phyloP scores from a whole-genome alignment of 495 filamentous ascomycete genomes.

The Penicillium arizonense region DNA sequence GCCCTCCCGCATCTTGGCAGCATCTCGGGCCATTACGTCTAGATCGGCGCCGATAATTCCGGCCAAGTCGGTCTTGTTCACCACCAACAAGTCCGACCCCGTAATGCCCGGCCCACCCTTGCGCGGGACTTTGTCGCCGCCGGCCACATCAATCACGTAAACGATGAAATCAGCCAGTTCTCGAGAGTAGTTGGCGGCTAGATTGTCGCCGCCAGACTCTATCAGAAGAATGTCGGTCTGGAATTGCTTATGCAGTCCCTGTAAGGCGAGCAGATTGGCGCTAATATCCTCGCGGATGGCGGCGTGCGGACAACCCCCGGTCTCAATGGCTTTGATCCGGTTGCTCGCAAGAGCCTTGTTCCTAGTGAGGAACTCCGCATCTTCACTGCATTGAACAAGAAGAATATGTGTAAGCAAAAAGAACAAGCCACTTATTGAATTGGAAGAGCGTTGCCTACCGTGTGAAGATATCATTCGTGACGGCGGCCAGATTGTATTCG shows the following conservation, averaged over 20 bases:
- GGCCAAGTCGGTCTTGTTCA: too few relatives aligned
- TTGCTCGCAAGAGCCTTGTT: too few relatives aligned
- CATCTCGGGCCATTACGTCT: too few relatives aligned
- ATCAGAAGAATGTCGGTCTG: constrained; percentile 77
- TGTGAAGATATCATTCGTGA: too few relatives aligned
- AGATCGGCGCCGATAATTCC: too few relatives aligned
- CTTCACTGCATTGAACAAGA: too few relatives aligned
- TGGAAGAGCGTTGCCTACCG: too few relatives aligned
- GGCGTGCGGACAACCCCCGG: constrained; percentile 95
- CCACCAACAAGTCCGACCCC: constrained; percentile 84
- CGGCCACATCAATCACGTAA: constrained; percentile 96
- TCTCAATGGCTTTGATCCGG: constrained; percentile 99
- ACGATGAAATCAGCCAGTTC: constrained; percentile 97
- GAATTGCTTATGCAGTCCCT: constrained; percentile 78
- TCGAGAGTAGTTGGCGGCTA: constrained; percentile 91
- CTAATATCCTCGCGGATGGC: constrained; percentile 97
- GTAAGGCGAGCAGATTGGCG: constrained; percentile 87
- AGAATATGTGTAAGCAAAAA: too few relatives aligned
- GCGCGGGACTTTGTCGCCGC: constrained; percentile 94
- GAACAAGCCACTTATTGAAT: too few relatives aligned
- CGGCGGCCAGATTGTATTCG: too few relatives aligned
- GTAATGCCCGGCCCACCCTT: constrained; percentile 98
- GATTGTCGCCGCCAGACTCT: constrained; percentile 92
- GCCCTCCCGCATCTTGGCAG: too few relatives aligned
- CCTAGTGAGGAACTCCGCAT: too few relatives aligned